Percentiles rank a stretch among this genome's conserved stretches.
phyloP scores from a whole-genome alignment of 768 basidiomycete genomes.

The Amanita pallidorosea region DNA sequence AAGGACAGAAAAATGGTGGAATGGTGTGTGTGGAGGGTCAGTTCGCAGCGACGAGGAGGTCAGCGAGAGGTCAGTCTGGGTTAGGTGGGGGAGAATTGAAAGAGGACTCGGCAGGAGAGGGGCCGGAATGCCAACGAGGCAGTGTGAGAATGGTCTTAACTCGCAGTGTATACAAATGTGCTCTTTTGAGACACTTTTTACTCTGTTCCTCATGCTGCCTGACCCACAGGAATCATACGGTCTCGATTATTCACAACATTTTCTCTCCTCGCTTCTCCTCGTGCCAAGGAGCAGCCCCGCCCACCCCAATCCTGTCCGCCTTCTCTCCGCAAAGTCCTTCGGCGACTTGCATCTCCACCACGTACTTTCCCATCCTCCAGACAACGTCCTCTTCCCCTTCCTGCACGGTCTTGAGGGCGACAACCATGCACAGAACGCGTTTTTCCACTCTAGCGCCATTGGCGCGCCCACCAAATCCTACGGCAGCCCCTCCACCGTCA shows the following conservation, averaged over 20 bases:
- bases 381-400: slow-evolving; percentile 80
- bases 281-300: background rate
- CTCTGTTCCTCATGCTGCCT: background rate
- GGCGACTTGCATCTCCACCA: slow-evolving; percentile 53
- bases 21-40: background rate
- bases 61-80: background rate
- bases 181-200: background rate
- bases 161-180: slow-evolving; percentile 1
- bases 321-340: slow-evolving; percentile 36
- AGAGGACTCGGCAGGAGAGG: background rate
- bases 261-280: slow-evolving; percentile 15
- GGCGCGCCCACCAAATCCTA: slow-evolving; percentile 11
- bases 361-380: slow-evolving; percentile 61
- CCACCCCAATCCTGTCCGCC: slow-evolving; percentile 15
- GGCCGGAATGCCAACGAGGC: slow-evolving; percentile 1
- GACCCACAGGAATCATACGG: slow-evolving; percentile 9
- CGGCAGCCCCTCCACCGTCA: slow-evolving; percentile 6
- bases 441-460: slow-evolving; percentile 44
- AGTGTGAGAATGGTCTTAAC: slow-evolving; percentile 1
- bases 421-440: slow-evolving; percentile 69
- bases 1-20: background rate
- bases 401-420: slow-evolving; percentile 79
- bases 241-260: slow-evolving; percentile 13
- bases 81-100: background rate
- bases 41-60: background rate